Percentiles rank a stretch among this genome's conserved stretches.
These are phyloP conservation scores for Luvunga scandens DNA, from an alignment of 345 rosid species.

Conservation along the genomic window DNA sequence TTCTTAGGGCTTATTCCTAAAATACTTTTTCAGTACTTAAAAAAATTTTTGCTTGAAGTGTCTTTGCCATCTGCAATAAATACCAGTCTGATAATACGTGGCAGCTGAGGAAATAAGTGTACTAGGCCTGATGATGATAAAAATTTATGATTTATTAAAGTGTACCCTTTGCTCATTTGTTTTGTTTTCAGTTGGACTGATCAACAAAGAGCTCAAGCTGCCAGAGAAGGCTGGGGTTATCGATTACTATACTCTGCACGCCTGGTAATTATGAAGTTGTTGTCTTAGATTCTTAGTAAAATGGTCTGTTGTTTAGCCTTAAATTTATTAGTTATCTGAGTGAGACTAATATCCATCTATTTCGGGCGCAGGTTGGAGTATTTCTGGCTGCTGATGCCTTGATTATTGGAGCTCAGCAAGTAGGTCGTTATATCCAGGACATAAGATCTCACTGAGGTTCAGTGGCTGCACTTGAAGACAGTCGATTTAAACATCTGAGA, in stretches of 20 bases:
- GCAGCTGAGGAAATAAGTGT: not conserved
- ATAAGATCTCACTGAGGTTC: conserved; percentile 57
- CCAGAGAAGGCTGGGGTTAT: conserved; percentile 92
- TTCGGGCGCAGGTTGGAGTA: conserved; percentile 56
- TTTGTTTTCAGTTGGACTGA: conserved; percentile 75
- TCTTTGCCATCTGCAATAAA: not conserved
- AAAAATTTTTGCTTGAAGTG: not conserved
- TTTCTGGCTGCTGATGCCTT: conserved; percentile 74
- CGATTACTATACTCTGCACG: conserved; percentile 71
- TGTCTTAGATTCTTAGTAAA: not conserved
- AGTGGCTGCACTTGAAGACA: conserved; percentile 11
- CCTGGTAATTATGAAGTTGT: conserved; percentile 44
- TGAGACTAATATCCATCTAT: conserved; percentile 8
- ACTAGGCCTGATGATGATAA: not conserved
- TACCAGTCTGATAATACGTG: not conserved
- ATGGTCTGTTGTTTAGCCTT: not conserved
- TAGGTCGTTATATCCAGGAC: conserved; percentile 63
- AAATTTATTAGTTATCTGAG: not conserved
- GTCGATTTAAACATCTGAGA: conserved; percentile 10
- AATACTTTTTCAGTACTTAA: not conserved
- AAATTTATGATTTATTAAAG: not conserved
- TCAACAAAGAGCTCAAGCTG: conserved; percentile 89
- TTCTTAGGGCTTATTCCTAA: not conserved
- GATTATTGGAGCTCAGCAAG: conserved; percentile 72
- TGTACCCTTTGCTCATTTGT: not conserved